A percentile compares a stretch with the other conserved stretches of the same genome.
These are phyloP conservation scores for Solanum pennellii DNA, from an alignment of 257 asterid species.

Conservation along the genomic window DNA sequence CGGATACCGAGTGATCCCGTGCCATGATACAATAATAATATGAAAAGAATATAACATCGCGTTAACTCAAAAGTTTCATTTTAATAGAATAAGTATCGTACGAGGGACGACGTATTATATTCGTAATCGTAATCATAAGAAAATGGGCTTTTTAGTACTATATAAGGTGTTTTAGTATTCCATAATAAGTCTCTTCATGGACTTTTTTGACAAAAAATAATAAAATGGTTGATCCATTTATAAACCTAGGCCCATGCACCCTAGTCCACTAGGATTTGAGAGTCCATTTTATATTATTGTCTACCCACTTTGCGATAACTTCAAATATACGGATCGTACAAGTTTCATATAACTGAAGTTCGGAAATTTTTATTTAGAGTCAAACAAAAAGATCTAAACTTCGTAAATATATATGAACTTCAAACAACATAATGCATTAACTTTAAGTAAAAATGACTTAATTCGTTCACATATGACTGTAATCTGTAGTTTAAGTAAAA, in stretches of 20 bases:
- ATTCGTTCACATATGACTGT: neutral
- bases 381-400: neutral
- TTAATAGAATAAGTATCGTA: neutral
- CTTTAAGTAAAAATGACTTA: neutral
- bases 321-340: neutral
- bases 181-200: neutral
- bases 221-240: neutral
- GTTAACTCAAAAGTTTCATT: neutral
- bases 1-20: neutral
- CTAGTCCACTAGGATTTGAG: neutral
- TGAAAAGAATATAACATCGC: neutral
- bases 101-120: neutral
- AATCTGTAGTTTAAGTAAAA: neutral
- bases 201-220: neutral
- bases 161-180: too few species aligned
- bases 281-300: neutral
- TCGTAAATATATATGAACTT: neutral
- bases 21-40: neutral
- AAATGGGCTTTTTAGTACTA: neutral
- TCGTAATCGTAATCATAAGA: neutral
- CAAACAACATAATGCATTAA: neutral
- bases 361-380: fast-evolving
- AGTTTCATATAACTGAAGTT: neutral
- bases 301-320: neutral
- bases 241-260: neutral